These are phyloP conservation scores for Amanita inopinata DNA, from an alignment of 768 basidiomycete species.

Conservation along the genomic window DNA sequence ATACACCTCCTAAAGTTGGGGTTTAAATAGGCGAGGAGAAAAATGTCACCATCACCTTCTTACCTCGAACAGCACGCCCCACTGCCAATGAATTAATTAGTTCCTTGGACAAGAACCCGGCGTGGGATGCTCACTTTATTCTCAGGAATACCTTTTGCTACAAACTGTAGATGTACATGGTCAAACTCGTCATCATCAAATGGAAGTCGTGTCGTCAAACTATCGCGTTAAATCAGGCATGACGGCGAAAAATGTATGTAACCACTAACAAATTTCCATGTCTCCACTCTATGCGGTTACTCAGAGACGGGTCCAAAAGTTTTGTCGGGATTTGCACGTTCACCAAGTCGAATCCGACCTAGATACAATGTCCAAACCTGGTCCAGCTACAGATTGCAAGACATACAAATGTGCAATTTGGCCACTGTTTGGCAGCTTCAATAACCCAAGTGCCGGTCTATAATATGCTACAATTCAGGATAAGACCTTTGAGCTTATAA, in stretches of 20 bases:
- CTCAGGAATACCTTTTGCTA: constrained; percentile 64
- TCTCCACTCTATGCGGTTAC: constrained; percentile 56
- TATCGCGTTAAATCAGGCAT: constrained; percentile 17
- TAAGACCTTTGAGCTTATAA: too few relatives aligned
- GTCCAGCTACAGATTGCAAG: constrained; percentile 2
- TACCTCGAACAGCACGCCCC: constrained; percentile 61
- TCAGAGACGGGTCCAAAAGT: constrained; percentile 39
- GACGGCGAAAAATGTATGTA: neutral
- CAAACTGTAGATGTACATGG: constrained; percentile 61
- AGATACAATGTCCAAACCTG: neutral
- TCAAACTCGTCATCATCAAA: constrained; percentile 82
- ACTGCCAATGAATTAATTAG: constrained; percentile 29
- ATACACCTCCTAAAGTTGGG: constrained; percentile 47
- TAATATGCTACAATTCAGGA: neutral
- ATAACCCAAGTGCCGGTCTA: constrained; percentile 61
- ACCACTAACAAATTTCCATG: constrained; percentile 65
- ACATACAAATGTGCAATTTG: constrained; percentile 47
- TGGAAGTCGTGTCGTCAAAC: constrained; percentile 65
- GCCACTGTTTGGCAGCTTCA: constrained; percentile 67
- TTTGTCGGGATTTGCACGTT: constrained; percentile 58
- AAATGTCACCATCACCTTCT: constrained; percentile 13
- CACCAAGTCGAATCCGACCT: constrained; percentile 77
- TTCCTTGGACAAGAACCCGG: constrained; percentile 2
- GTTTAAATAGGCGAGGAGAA: neutral
- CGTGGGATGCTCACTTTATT: constrained; percentile 43